Base-by-base conservation (phyloP, 2,329 filamentous ascomycete species). In the Penicillium sp. region DNA sequence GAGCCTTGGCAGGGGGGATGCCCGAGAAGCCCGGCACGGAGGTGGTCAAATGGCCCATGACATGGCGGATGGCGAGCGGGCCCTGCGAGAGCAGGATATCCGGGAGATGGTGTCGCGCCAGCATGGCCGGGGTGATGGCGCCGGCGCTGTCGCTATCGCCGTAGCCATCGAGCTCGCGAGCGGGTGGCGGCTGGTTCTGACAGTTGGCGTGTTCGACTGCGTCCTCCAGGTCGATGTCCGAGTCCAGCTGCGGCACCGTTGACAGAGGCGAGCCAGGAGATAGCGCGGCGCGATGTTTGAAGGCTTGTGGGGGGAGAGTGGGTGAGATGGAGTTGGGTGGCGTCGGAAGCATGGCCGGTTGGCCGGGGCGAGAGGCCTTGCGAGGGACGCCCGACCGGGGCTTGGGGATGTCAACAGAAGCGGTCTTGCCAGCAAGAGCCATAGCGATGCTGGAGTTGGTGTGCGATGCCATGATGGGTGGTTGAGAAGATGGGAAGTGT, bases 291-390 rank as follows among this genome's bases (percentile, higher is more conserved):
- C 86, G 86, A 58, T 84, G 82, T 72, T 88, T 89, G 69, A 89
- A 84, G 66, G 88, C 88, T 66, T 93, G 90, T 54, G 92, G 90
- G 64, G 88, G 86, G 61, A 97, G 82, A 63, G 85, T 87, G 42
- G 93, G 93, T 56, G 92, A 97, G 71, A 97, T 91, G 74, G 92
- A 97, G 79, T 93, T 95, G 55, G 93, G 93, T 69, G 93, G 93
- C 71, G 93, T 97, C 58, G 89, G 91, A 67, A 96, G 85, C 71
- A 76, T 73, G 45, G 60, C 64, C 40, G 67, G 66, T 36, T 71
- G 67, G 36, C 65, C 65, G 17, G 58, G 52, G 51, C 64, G 69
- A 59, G 71, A 65, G 64, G 54, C 47, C 54, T 58, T 59, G 51
- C 60, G 59, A 51, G 64, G 56, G 56, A 70, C 61, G 54, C 63